Percentiles rank a stretch among this genome's conserved stretches.
Evolutionary conservation across 2,329 filamentous ascomycete genomes (phyloP).

Genomic region (Aspergillus jensenii): DNA sequence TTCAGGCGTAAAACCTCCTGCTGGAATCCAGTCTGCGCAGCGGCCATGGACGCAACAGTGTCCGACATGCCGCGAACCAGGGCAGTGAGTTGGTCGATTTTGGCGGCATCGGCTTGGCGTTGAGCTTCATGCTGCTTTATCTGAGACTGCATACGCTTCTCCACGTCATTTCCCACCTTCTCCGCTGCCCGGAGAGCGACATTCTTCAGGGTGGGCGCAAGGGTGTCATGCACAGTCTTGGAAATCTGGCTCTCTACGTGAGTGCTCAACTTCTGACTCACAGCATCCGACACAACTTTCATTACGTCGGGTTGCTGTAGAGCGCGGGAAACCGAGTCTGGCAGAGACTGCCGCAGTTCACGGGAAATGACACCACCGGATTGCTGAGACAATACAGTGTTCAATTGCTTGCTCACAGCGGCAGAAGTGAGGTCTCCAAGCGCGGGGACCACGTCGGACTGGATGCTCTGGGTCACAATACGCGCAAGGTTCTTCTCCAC

Average conservation of each 20-base stretch:
- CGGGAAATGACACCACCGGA: slow-evolving; percentile 67
- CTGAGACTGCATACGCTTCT: slow-evolving; percentile 57
- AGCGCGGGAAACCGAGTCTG: slow-evolving; percentile 64
- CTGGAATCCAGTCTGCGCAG: slow-evolving; percentile 43
- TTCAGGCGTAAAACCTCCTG: slow-evolving; percentile 40
- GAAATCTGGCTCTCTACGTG: slow-evolving; percentile 70
- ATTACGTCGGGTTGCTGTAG: slow-evolving; percentile 73
- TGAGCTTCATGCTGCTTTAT: slow-evolving; percentile 53
- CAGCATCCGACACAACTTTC: slow-evolving; percentile 69
- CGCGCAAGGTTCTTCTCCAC: slow-evolving; percentile 73
- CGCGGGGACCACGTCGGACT: slow-evolving; percentile 71
- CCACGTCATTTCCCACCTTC: slow-evolving; percentile 66
- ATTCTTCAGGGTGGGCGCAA: slow-evolving; percentile 66
- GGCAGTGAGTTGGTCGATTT: slow-evolving; percentile 60
- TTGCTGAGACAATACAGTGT: slow-evolving; percentile 65
- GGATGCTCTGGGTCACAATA: slow-evolving; percentile 74
- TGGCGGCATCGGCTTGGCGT: slow-evolving; percentile 55
- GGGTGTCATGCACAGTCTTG: slow-evolving; percentile 59
- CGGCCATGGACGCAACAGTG: slow-evolving; percentile 45
- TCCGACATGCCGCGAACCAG: slow-evolving; percentile 58
- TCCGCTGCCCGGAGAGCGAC: slow-evolving; percentile 67
- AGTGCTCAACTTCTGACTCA: slow-evolving; percentile 65
- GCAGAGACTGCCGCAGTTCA: slow-evolving; percentile 71
- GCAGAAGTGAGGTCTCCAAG: slow-evolving; percentile 67
- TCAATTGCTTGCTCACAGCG: slow-evolving; percentile 70